Conservation (phyloP, 2,329 filamentous ascomycete genomes). For the Colletotrichum gloeosporioides region DNA sequence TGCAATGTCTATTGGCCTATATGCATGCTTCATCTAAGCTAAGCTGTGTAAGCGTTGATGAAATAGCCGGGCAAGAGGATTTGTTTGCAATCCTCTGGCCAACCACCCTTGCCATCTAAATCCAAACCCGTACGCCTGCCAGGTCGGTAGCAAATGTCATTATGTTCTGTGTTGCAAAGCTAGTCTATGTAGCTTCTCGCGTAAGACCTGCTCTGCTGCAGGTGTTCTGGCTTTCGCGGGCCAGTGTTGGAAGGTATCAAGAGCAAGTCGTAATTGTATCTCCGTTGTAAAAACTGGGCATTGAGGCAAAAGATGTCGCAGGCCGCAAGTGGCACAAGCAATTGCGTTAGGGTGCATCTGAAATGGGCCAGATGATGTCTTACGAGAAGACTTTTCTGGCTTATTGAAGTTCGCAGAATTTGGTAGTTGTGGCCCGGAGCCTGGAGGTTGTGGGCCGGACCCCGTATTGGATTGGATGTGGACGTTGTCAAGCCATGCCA, state of each 20-base stretch:
- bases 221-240: background rate
- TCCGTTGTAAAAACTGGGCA: constrained; percentile 6
- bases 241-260: constrained; percentile 13
- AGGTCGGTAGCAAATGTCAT: background rate
- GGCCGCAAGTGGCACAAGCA: background rate
- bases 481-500: constrained; percentile 6
- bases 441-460: background rate
- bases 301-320: background rate
- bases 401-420: background rate
- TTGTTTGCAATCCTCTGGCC: background rate
- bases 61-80: background rate
- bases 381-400: background rate
- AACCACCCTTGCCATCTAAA: background rate
- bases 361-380: background rate
- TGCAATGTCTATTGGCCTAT: constrained; percentile 3
- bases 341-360: constrained; percentile 4
- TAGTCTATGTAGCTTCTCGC: constrained; percentile 1
- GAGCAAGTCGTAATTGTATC: constrained; percentile 15
- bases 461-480: background rate
- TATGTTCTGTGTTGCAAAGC: background rate
- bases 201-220: background rate
- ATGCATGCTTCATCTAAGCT: background rate
- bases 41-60: background rate
- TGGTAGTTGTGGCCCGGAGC: background rate
- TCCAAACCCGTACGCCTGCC: background rate